Evolutionary conservation across 257 asterid species (phyloP), one percentile per base, ranked within the genome.

Genomic region (Solanum rostratum): DNA sequence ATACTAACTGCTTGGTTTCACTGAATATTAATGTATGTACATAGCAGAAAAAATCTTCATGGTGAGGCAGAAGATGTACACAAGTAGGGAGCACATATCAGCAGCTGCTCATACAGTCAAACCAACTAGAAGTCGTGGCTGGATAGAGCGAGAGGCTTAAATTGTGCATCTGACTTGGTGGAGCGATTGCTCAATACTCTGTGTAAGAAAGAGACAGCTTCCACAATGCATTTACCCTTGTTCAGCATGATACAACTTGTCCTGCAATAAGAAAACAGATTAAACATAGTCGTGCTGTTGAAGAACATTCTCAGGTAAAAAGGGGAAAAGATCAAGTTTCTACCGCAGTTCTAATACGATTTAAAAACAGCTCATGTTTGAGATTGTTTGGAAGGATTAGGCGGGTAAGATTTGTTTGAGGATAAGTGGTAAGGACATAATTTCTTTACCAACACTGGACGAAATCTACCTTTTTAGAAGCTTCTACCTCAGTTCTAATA

Each of bases 241-340:
- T 93, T 93, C 89, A 92, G 27, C 97, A 93, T 93, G 85, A 93
- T 92, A 81, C 97, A 91, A 68, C 92, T 91, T 49, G 90, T 86
- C 92, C 97, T 93, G 94, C 85, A 19, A 86, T 54, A 76, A 18
- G 80, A 65, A 50, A 78, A 55, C 15, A 33, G 78, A 20, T n/a
- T 73, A 45, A 71, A 39, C 54, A 45, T 37, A 43, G 24, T 46
- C 12, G 3, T 63, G 46, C 16, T 24, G 24, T 27, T 13, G 10
- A 50, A 16, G 60, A 76, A 24, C 63, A 50, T 76, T 76, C 24
- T 14, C 41, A 8, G 45, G 63, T 27, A 18, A 50, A 74, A 30
- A 49, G 50, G 52, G 45, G 14, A 13, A 37, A 10, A 46, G 41
- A 43, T 46, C 3, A 41, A 46, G 81, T 74, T 74, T 46, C 81